These are phyloP conservation scores for Anisodus tanguticus DNA, from an alignment of 257 asterid species.

Conservation along the genomic window DNA sequence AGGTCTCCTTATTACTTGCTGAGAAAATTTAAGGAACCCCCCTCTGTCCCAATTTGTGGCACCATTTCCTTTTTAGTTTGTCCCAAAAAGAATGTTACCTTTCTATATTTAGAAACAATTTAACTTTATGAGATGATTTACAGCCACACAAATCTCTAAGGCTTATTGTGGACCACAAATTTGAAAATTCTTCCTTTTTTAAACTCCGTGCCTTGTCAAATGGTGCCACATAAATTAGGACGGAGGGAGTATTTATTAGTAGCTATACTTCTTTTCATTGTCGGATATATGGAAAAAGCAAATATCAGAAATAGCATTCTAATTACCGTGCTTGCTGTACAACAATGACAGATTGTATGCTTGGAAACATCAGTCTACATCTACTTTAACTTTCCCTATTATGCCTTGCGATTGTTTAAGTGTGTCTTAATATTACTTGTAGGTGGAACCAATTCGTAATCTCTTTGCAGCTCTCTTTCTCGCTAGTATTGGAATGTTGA, in stretches of 20 bases:
- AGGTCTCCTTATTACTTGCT: slow-evolving; percentile 1
- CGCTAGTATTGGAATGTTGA: slow-evolving; percentile 95
- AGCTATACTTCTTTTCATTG: slow-evolving; percentile 18
- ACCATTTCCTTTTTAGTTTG: too few species aligned
- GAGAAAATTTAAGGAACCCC: neutral
- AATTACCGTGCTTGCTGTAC: neutral
- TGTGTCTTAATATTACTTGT: slow-evolving; percentile 35
- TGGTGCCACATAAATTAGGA: too few species aligned
- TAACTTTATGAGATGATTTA: too few species aligned
- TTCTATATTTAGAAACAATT: too few species aligned
- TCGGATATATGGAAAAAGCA: neutral
- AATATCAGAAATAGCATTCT: neutral
- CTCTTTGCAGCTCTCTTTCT: slow-evolving; percentile 96
- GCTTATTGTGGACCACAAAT: too few species aligned
- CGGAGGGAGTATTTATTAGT: neutral
- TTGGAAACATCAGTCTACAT: neutral
- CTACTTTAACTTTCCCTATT: neutral
- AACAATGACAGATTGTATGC: slow-evolving; percentile 1
- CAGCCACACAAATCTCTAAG: too few species aligned
- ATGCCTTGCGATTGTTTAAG: neutral
- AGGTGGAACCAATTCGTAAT: slow-evolving; percentile 98
- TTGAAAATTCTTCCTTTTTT: too few species aligned
- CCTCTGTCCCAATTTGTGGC: too few species aligned
- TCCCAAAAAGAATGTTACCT: too few species aligned
- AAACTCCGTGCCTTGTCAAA: too few species aligned